These are phyloP conservation scores for Fremontodendron californicum DNA, from an alignment of 345 rosid species.

Conservation along the genomic window DNA sequence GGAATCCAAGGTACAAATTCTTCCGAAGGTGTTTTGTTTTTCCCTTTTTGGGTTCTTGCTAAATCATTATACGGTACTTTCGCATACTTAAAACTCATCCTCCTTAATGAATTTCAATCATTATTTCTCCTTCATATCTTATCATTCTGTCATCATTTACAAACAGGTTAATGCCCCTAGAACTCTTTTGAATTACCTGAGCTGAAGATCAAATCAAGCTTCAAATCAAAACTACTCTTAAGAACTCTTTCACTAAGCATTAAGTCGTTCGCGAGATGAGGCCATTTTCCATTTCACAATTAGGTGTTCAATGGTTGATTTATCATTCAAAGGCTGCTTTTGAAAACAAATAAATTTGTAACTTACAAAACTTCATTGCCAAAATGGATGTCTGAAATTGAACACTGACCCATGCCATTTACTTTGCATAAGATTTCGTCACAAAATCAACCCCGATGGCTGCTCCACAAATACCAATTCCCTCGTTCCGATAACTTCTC, in stretches of 20 bases:
- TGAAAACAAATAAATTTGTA: background rate
- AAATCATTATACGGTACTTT: background rate
- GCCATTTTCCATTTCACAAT: background rate
- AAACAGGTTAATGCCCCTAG: background rate
- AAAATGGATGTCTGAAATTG: background rate
- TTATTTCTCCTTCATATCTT: background rate
- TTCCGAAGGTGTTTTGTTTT: background rate
- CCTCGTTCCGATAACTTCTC: background rate
- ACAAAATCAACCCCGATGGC: background rate
- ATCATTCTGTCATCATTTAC: background rate
- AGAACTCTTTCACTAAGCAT: background rate
- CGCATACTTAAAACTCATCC: background rate
- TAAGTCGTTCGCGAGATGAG: too few relatives aligned
- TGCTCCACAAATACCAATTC: background rate
- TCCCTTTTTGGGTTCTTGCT: background rate
- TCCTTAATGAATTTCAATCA: background rate
- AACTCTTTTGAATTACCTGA: too few relatives aligned
- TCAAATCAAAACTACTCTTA: background rate
- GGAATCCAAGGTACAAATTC: background rate
- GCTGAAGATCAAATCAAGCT: too few relatives aligned
- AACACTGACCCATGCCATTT: background rate
- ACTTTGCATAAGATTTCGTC: background rate
- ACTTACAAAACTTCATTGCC: background rate
- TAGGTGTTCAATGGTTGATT: background rate
- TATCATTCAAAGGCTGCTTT: background rate